Base-by-base conservation (phyloP, 352 stramenopile genomes). In the Globisporangium cederbergense region DNA sequence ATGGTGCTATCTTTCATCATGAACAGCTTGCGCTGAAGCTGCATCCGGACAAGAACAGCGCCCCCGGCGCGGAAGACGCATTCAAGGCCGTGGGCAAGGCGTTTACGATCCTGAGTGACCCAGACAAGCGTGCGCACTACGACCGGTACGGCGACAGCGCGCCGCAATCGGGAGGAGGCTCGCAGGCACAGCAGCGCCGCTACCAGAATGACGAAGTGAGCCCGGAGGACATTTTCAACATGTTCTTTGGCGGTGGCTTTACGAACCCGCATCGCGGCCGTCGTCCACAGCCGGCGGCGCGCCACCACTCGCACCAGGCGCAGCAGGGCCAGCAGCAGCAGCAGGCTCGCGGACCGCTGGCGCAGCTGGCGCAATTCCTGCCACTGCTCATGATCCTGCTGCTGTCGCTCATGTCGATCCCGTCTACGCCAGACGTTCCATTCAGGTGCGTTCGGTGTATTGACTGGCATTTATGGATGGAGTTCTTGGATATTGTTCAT, bases 71-170 rank as follows among this genome's bases (percentile, higher is more conserved):
- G 4, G 97, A 99, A 70, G 97, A 99, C 66, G 97, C 97, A 32
- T 99, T 99, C 79, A 99, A 99, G 77, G 95, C 88, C 2, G 88
- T 96, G 3, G 88, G 88, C 60, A 92, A 98, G 38, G 97, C 97
- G 13, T 99, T 99, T 76, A 87, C 88, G 9, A 87, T 95, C 25
- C 73, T 97, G 47, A 97, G 89, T 49, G 90, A 97, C 67, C 77
- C 82, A 0, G 81, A 96, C 49, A 97, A 97, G 68, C 86, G 89
- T 28, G 75, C 84, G 47, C 80, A 96, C 62, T 97, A 96, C 61
- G 88, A 97, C 54, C 80, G 77, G 8, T 93, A 85, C 55, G 89
- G 85, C 5, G 84, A 93, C 51, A 77, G 73, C 49, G 71, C 69
- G 7, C 77, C 81, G 0, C 67, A 83, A 56, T 74, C 81, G 36